Evolutionary conservation across 192 early-diverging fungal species (phyloP), one percentile per base, ranked within the genome.

Genomic region (Coemansia sp.): DNA sequence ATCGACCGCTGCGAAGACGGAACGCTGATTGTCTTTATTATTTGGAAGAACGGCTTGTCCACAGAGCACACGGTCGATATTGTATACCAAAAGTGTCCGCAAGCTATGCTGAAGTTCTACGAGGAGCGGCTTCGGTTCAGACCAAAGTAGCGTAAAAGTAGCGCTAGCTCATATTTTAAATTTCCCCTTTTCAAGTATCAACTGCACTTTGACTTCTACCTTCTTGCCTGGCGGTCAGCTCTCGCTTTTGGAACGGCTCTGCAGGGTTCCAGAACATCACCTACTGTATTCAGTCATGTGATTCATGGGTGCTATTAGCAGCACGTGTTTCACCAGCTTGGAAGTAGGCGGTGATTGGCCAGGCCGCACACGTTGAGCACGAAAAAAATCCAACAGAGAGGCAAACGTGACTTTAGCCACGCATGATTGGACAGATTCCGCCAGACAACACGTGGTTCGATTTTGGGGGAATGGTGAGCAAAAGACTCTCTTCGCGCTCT

Each of bases 41-140:
- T 8, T 1, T 86, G 85, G 85, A 86, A 82, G 50, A 66, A 75
- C 53, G 85, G 77, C 17, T 29, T 61, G 27, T 38, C 60, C 31
- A 75, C 80, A 11, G 65, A 67, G 55, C 82, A 86, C 45, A 65
- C 76, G 0, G 61, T 67, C 16, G 62, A 68, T 53, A 43, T 54
- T 3, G 77, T 69, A 1, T 82, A 82, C 67, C 11, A 61, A 23
- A 77, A 77, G 57, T 82, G 76, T 22, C 82, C 85, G 6, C 71
- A 72, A 59, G 54, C 53, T 38, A 72, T 86, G 69, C 81, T 86
- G 37, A 68, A 67, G 50, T 86, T 84, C 57, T 86, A 84, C 67
- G 85, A 86, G 68, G 65, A 55, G 53, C 85, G 82, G 37, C 67
- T 86, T 45, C 75, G 80, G 58, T 86, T 86, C 63, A 65, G 77